Evolutionary conservation across 2,329 filamentous ascomycete species (phyloP).

Genomic region (Aspergillus sp.): DNA sequence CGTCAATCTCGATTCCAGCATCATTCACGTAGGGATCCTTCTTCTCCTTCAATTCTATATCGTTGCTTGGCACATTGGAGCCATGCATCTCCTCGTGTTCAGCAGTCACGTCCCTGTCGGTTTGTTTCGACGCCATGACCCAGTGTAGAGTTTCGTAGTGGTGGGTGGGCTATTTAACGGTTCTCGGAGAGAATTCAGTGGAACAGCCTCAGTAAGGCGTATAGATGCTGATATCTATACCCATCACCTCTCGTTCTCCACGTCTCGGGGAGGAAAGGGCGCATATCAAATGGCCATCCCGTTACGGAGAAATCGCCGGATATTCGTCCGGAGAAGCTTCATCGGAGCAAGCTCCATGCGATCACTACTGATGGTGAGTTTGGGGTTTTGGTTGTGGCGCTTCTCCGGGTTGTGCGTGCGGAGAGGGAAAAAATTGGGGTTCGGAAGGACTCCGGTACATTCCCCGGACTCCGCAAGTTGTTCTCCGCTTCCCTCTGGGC

Average conservation of each 20-base stretch:
- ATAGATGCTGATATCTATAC: too few species aligned
- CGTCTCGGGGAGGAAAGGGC: too few species aligned
- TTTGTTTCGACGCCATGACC: neutral
- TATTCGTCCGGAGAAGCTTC: too few species aligned
- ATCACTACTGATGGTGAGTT: too few species aligned
- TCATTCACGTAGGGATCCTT: conserved; percentile 1
- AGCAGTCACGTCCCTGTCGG: neutral
- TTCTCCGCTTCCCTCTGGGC: too few species aligned
- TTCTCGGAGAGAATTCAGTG: too few species aligned
- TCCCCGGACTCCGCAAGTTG: neutral
- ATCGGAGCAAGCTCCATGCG: too few species aligned
- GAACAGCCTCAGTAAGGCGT: too few species aligned
- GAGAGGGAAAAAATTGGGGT: neutral
- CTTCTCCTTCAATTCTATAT: conserved; percentile 1
- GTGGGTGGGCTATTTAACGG: too few species aligned
- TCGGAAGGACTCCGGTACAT: neutral
- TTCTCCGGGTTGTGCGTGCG: neutral
- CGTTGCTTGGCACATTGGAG: neutral
- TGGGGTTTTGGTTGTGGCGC: neutral
- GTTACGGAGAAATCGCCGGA: neutral
- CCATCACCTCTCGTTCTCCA: too few species aligned
- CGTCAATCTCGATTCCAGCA: conserved; percentile 9
- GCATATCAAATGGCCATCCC: neutral
- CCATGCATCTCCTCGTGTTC: neutral
- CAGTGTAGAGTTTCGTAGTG: neutral